Conservation (phyloP, 345 rosid species). For the Eucalyptus marginata region DNA sequence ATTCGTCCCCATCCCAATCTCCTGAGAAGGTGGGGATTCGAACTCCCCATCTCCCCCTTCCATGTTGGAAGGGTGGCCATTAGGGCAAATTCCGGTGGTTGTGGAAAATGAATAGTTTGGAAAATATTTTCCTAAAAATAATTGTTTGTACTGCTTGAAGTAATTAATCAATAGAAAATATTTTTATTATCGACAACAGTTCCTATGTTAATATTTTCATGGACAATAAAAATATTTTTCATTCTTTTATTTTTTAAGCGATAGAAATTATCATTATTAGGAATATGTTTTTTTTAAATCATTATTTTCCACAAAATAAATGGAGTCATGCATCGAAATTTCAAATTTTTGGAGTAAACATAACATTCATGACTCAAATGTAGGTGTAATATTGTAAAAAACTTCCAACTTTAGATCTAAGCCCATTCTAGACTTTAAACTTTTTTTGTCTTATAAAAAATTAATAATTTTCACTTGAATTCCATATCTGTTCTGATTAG, state of each 20-base stretch:
- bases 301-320: no score
- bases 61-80: no score
- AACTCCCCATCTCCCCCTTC: no score
- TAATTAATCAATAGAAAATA: no score
- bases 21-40: no score
- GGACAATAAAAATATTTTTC: neutral
- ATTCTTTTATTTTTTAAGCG: neutral
- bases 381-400: neutral
- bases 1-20: no score
- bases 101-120: accelerated
- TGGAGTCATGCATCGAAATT: neutral
- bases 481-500: accelerated
- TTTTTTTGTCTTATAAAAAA: no score
- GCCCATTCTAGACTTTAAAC: neutral
- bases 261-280: no score
- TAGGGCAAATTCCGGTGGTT: no score
- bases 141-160: accelerated
- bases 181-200: no score
- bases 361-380: neutral
- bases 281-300: no score
- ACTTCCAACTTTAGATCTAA: neutral
- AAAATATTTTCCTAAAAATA: accelerated
- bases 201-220: no score
- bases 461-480: neutral
- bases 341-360: neutral